Evolutionary conservation across 805 yeast species (phyloP).

Genomic region (Zygoascus bituminiphila): DNA sequence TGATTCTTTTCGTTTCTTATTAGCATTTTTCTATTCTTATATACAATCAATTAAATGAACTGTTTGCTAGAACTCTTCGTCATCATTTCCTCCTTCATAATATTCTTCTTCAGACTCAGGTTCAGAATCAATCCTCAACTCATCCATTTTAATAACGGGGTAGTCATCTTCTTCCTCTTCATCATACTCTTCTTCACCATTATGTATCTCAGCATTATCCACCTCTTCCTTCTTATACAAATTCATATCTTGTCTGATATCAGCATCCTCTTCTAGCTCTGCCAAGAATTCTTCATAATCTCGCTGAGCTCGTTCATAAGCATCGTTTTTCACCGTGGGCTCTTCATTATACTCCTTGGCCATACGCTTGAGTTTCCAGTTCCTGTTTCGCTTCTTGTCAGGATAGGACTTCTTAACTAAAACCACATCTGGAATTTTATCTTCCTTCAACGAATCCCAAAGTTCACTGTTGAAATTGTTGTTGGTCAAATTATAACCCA

Average conservation of each 20-base stretch:
- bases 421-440: conserved; percentile 73
- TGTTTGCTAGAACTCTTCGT: not conserved
- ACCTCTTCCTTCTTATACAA: conserved; percentile 35
- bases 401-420: conserved; percentile 39
- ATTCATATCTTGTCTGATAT: conserved; percentile 62
- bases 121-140: conserved; percentile 8
- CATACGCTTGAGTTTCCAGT: conserved; percentile 72
- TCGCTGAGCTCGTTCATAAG: conserved; percentile 64
- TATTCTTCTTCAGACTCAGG: conserved; percentile 7
- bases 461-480: conserved; percentile 83
- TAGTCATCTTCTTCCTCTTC: conserved; percentile 14
- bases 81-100: conserved; percentile 5
- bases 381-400: conserved; percentile 12
- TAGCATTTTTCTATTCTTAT: too few species aligned
- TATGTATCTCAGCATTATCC: conserved; percentile 25
- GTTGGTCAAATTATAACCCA: conserved; percentile 83
- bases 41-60: not conserved
- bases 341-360: conserved; percentile 84
- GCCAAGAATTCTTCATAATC: conserved; percentile 20
- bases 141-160: conserved; percentile 11
- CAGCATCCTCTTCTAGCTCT: conserved; percentile 22
- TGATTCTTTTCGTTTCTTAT: too few species aligned
- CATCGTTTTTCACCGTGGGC: conserved; percentile 70
- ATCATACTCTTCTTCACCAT: conserved; percentile 10
- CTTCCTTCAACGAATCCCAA: conserved; percentile 61